Percentiles rank a stretch among this genome's conserved stretches.
Evolutionary conservation across 257 asterid species (phyloP).

Genomic region (Striga asiatica): DNA sequence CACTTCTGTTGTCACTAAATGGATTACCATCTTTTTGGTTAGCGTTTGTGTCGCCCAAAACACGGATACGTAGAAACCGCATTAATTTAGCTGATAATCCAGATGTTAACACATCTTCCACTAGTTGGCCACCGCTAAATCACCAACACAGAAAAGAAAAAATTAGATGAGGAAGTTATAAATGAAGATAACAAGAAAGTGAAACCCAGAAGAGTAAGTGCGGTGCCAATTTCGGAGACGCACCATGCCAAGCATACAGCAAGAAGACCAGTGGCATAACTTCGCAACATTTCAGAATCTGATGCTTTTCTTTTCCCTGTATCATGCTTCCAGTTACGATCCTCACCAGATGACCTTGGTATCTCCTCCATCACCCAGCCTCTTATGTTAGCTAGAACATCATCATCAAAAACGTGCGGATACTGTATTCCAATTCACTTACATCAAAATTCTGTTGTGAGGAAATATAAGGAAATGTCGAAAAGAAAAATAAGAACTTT

Average conservation of each 20-base stretch:
- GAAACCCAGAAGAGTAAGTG: not conserved
- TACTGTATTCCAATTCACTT: slow-evolving; percentile 50
- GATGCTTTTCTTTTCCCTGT: slow-evolving; percentile 46
- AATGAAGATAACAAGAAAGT: not conserved
- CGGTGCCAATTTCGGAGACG: too few species aligned
- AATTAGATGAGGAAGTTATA: slow-evolving; percentile 8
- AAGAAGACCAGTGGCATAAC: slow-evolving; percentile 85
- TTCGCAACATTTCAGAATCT: slow-evolving; percentile 71
- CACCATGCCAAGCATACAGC: slow-evolving; percentile 80
- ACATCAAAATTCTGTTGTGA: slow-evolving; percentile 14
- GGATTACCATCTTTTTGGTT: slow-evolving; percentile 52
- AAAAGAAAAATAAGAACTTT: not conserved
- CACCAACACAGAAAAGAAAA: slow-evolving; percentile 13
- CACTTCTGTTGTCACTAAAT: slow-evolving; percentile 40
- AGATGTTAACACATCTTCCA: slow-evolving; percentile 87
- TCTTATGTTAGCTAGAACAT: slow-evolving; percentile 66
- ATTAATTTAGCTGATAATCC: slow-evolving; percentile 88
- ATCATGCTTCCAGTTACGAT: slow-evolving; percentile 59
- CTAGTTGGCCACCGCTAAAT: slow-evolving; percentile 79
- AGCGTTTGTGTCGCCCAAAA: slow-evolving; percentile 56
- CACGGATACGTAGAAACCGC: slow-evolving; percentile 70
- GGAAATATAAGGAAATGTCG: not conserved
- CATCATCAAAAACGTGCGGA: slow-evolving; percentile 89
- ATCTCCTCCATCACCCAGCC: slow-evolving; percentile 88
- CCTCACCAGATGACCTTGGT: slow-evolving; percentile 42